These are phyloP conservation scores for Tephrocybe sp. DNA, from an alignment of 768 basidiomycete genomes.

Conservation along the genomic window DNA sequence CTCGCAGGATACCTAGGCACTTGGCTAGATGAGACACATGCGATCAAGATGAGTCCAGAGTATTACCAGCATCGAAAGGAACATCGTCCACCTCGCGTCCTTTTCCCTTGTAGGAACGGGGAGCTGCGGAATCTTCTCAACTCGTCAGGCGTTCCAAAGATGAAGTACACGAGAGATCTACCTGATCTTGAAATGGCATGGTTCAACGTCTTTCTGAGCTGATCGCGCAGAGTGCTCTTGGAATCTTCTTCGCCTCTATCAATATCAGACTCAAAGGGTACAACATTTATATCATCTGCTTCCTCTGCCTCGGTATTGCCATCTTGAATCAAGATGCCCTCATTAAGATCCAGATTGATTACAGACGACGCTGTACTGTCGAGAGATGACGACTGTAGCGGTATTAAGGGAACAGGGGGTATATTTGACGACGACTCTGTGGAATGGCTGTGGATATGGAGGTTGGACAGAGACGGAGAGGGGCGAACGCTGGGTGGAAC, in stretches of 20 bases:
- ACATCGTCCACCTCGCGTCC: constrained; percentile 36
- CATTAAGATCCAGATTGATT: constrained; percentile 60
- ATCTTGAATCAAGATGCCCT: constrained; percentile 72
- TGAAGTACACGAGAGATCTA: constrained; percentile 17
- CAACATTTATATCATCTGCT: constrained; percentile 49
- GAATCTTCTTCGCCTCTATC: constrained; percentile 50
- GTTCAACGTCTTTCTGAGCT: constrained; percentile 65
- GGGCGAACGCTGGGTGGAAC: constrained; percentile 51
- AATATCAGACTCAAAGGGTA: constrained; percentile 39
- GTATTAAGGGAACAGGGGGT: constrained; percentile 27
- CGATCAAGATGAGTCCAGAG: not conserved
- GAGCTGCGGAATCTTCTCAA: constrained; percentile 26
- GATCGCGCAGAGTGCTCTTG: constrained; percentile 66
- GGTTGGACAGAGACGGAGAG: constrained; percentile 53
- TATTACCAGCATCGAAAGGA: constrained; percentile 37
- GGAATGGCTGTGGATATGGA: constrained; percentile 54
- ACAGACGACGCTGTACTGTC: constrained; percentile 74
- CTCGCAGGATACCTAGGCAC: constrained; percentile 50
- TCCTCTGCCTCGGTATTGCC: constrained; percentile 58
- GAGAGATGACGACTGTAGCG: constrained; percentile 29
- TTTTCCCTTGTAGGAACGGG: constrained; percentile 31
- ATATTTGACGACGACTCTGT: constrained; percentile 27
- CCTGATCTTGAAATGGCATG: constrained; percentile 49
- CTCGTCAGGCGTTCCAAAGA: constrained; percentile 5
- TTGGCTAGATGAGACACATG: constrained; percentile 21